Percentiles rank a stretch among this genome's conserved stretches.
Conservation (phyloP, 352 stramenopile genomes). For the Phytophthora pistaciae region DNA sequence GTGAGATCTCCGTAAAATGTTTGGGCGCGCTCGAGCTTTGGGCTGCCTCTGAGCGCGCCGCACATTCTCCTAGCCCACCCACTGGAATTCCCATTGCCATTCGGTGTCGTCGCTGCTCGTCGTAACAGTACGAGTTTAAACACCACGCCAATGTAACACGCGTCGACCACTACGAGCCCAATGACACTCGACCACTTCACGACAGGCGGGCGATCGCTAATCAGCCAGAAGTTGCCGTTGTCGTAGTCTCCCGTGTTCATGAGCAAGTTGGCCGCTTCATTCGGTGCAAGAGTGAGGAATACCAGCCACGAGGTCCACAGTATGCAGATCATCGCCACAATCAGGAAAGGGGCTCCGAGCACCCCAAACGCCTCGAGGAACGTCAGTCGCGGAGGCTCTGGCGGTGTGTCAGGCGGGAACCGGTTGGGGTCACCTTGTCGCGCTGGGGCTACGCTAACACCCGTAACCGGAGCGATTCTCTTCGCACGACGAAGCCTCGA, state of each 20-base stretch:
- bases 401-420: background rate
- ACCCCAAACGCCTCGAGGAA: conserved; percentile 33
- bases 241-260: conserved; percentile 48
- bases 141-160: conserved; percentile 9
- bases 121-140: conserved; percentile 4
- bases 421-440: background rate
- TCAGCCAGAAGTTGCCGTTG: conserved; percentile 49
- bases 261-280: conserved; percentile 42
- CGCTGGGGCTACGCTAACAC: background rate
- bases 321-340: conserved; percentile 23
- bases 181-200: conserved; percentile 17
- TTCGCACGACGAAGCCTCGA: background rate
- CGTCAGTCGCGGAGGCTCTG: background rate
- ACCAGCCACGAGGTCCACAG: conserved; percentile 43
- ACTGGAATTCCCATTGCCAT: background rate
- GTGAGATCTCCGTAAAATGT: conserved; percentile 27
- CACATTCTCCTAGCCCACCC: background rate
- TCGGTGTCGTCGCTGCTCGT: background rate
- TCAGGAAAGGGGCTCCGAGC: conserved; percentile 26
- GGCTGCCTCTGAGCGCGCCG: conserved; percentile 1
- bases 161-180: conserved; percentile 18
- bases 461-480: background rate
- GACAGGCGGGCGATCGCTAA: conserved; percentile 10
- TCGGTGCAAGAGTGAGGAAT: conserved; percentile 35
- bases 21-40: background rate